phyloP scores from a whole-genome alignment of 768 basidiomycete genomes.

The Candolleomyces efflorescens region DNA sequence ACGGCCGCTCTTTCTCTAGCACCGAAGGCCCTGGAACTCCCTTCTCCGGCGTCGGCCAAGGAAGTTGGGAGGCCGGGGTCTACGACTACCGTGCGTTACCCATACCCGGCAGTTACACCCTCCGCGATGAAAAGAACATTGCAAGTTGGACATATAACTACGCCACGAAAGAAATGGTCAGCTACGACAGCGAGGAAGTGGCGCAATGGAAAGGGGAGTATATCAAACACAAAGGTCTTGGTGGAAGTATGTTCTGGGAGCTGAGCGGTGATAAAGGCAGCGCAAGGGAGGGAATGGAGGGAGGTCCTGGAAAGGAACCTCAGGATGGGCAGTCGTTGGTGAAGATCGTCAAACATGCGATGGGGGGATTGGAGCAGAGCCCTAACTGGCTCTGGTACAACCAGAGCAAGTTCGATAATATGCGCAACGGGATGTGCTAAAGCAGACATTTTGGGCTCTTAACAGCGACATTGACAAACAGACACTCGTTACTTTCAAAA shows the following conservation, averaged over 20 bases:
- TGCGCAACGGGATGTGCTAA: conserved; percentile 62
- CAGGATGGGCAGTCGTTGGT: conserved; percentile 72
- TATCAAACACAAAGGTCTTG: conserved; percentile 70
- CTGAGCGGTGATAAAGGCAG: conserved; percentile 81
- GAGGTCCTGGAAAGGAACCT: conserved; percentile 68
- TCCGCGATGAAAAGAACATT: conserved; percentile 59
- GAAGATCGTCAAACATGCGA: conserved; percentile 68
- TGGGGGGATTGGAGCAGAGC: conserved; percentile 42
- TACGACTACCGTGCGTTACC: conserved; percentile 94
- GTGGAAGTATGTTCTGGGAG: conserved; percentile 96
- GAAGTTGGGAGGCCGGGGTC: conserved; percentile 88
- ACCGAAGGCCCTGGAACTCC: conserved; percentile 78
- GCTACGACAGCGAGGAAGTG: conserved; percentile 71
- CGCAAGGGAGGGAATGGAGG: conserved; percentile 66
- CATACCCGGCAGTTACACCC: conserved; percentile 45
- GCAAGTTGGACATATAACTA: conserved; percentile 88
- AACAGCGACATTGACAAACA: not conserved
- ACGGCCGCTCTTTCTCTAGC: conserved; percentile 87
- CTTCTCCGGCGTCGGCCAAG: conserved; percentile 80
- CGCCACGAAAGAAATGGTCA: conserved; percentile 71
- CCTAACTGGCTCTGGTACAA: conserved; percentile 85
- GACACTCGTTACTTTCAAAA: not conserved
- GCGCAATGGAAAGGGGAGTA: conserved; percentile 75
- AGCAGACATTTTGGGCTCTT: not conserved
- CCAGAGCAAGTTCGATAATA: conserved; percentile 74